Percentiles rank a stretch among this genome's conserved stretches.
phyloP scores from a whole-genome alignment of 1,139 yeast genomes.

The Debaryomyces psychrophilus region DNA sequence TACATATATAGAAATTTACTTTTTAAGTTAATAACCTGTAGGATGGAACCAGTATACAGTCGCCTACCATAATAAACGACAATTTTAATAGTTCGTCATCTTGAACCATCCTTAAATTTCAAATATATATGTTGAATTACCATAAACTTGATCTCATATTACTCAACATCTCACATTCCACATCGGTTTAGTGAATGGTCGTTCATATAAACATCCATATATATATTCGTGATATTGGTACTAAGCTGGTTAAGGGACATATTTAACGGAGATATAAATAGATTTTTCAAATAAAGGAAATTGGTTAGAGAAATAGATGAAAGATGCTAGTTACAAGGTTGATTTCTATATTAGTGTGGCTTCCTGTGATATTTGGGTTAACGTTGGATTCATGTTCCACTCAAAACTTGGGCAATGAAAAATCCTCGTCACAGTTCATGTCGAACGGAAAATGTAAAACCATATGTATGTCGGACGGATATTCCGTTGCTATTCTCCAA shows the following conservation, averaged over 20 bases:
- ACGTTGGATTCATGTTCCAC: slow-evolving; percentile 47
- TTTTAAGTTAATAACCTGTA: slow-evolving; percentile 2
- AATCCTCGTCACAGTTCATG: slow-evolving; percentile 32
- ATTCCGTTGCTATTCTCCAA: slow-evolving; percentile 58
- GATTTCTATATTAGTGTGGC: neutral
- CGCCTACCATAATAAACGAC: neutral
- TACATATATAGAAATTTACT: neutral
- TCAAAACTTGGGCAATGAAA: slow-evolving; percentile 36
- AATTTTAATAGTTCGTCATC: slow-evolving; percentile 1
- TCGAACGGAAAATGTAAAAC: slow-evolving; percentile 59
- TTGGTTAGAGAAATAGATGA: neutral
- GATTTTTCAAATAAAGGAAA: neutral
- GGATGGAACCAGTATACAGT: neutral
- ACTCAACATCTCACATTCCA: neutral
- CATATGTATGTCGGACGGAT: slow-evolving; percentile 48
- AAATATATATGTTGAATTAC: neutral
- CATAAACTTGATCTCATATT: neutral
- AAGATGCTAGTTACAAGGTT: slow-evolving; percentile 1
- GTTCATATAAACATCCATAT: neutral
- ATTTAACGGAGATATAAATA: slow-evolving; percentile 3
- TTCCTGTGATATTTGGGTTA: slow-evolving; percentile 12
- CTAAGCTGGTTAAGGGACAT: neutral
- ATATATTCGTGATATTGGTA: neutral
- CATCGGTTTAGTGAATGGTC: neutral
- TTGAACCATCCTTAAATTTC: neutral